Conservation (phyloP, 2,329 filamentous ascomycete genomes). For the Pseudofabraea citricarpa region DNA sequence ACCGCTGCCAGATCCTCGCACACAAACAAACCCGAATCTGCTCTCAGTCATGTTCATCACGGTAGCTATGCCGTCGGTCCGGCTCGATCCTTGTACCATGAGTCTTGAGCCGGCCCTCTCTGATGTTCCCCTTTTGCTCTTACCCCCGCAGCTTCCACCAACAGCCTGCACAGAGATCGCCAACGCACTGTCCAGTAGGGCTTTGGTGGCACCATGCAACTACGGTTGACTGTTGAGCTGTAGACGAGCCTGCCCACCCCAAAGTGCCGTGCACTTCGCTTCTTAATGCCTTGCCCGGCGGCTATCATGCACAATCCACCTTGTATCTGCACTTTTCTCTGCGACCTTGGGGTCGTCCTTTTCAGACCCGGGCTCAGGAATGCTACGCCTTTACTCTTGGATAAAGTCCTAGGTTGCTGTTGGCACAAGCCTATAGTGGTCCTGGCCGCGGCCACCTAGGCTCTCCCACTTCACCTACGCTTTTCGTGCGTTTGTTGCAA, state of each 20-base stretch:
- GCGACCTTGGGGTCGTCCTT: conserved; percentile 12
- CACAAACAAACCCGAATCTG: background rate
- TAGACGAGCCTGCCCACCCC: background rate
- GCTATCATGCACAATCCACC: conserved; percentile 1
- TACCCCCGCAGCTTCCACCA: conserved; percentile 7
- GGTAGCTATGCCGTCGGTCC: conserved; percentile 6
- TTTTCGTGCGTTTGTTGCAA: conserved; percentile 5
- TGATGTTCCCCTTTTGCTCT: conserved; percentile 1
- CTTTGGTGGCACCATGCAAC: background rate
- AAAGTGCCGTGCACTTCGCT: background rate
- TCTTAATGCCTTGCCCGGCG: background rate
- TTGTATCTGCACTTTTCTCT: conserved; percentile 10
- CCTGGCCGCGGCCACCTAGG: conserved; percentile 11
- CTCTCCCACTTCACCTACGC: conserved; percentile 12
- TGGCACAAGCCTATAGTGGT: conserved; percentile 6
- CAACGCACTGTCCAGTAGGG: background rate
- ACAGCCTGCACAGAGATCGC: background rate
- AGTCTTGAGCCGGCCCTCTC: background rate
- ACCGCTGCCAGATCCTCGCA: no score
- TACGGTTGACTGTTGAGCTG: background rate
- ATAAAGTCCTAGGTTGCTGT: conserved; percentile 17
- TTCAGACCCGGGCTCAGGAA: conserved; percentile 13
- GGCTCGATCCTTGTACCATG: conserved; percentile 5
- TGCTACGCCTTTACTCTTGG: conserved; percentile 16
- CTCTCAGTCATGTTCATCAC: background rate